Conservation (phyloP, 2,329 filamentous ascomycete species). For the Aspergillus ochraceoroseus region DNA sequence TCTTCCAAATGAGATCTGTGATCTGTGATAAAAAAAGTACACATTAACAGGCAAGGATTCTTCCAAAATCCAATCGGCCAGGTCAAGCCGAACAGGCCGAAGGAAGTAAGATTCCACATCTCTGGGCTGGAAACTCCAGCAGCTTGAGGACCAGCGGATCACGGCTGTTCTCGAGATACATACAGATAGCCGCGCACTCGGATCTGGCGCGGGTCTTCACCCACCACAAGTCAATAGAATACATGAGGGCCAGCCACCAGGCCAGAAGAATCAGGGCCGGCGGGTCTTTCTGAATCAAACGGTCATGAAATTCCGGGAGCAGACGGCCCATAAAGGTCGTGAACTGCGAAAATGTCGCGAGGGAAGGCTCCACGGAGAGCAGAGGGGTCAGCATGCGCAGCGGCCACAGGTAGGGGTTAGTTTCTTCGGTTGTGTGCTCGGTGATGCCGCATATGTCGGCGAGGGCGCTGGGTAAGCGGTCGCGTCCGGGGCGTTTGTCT, state of each 20-base stretch:
- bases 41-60: too few relatives aligned
- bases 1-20: too few relatives aligned
- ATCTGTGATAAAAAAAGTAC: too few relatives aligned
- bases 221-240: constrained; percentile 29
- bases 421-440: constrained; percentile 26
- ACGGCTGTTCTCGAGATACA: constrained; percentile 31
- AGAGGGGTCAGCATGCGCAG: constrained; percentile 34
- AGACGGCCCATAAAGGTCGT: constrained; percentile 36
- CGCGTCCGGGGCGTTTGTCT: constrained; percentile 27
- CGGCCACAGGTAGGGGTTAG: constrained; percentile 38
- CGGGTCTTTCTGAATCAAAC: constrained; percentile 30
- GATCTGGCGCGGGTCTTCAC: constrained; percentile 29
- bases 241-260: constrained; percentile 35
- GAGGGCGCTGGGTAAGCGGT: constrained; percentile 29
- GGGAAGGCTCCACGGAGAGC: constrained; percentile 26
- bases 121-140: constrained; percentile 33
- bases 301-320: constrained; percentile 27
- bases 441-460: constrained; percentile 36
- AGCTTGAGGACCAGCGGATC: constrained; percentile 28
- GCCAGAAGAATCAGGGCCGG: constrained; percentile 33
- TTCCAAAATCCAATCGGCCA: too few relatives aligned
- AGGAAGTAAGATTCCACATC: constrained; percentile 35
- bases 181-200: constrained; percentile 38
- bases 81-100: constrained; percentile 24
- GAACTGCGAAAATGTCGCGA: constrained; percentile 25